Conservation (phyloP, 352 stramenopile genomes). For the Thraustochytrium sp. region DNA sequence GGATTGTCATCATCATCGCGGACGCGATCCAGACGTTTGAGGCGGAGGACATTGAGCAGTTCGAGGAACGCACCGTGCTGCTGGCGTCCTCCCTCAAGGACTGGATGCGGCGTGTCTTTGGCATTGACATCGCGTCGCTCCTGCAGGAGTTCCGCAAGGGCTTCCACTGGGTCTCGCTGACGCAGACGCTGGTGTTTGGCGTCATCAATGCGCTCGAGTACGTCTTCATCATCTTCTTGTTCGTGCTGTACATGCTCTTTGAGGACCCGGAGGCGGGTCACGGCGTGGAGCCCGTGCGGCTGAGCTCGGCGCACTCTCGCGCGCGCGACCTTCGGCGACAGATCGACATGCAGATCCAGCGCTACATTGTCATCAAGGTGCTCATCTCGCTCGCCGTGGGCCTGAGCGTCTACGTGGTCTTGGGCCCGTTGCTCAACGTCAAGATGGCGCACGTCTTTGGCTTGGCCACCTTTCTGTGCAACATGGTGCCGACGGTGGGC, state of each 20-base stretch:
- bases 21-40: constrained; percentile 42
- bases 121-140: constrained; percentile 16
- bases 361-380: constrained; percentile 46
- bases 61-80: constrained; percentile 27
- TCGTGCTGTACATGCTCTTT: constrained; percentile 44
- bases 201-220: constrained; percentile 37
- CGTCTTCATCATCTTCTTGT: constrained; percentile 45
- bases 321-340: constrained; percentile 28
- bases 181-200: constrained; percentile 37
- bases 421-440: constrained; percentile 28
- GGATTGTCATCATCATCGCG: constrained; percentile 34
- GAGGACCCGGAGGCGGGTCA: constrained; percentile 3
- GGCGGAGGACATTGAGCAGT: constrained; percentile 27
- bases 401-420: constrained; percentile 33
- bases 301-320: background rate
- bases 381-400: constrained; percentile 41
- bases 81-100: constrained; percentile 10
- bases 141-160: constrained; percentile 35
- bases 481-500: constrained; percentile 52
- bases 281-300: background rate
- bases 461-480: constrained; percentile 50
- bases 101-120: constrained; percentile 28
- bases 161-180: constrained; percentile 39
- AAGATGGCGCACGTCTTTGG: constrained; percentile 49
- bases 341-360: constrained; percentile 44